Evolutionary conservation across 352 stramenopile genomes (phyloP).

Genomic region (Phytopythium boreale): DNA sequence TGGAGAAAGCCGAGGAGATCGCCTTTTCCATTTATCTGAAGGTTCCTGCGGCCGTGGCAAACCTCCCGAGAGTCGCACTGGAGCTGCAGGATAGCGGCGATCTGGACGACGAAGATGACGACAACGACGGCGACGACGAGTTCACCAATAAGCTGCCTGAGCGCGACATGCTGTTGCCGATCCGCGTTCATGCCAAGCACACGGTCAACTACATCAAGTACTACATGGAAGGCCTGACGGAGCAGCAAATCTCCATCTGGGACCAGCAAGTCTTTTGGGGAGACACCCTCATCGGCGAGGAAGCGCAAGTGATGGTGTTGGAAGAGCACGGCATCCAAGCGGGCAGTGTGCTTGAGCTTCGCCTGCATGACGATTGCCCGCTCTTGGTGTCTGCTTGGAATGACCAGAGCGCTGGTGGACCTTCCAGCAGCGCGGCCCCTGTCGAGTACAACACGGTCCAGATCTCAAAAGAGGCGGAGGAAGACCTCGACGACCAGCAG

Average conservation of each 20-base stretch:
- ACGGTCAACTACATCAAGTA: conserved; percentile 84
- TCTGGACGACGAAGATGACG: conserved; percentile 23
- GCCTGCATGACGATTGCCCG: conserved; percentile 74
- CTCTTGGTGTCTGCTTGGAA: conserved; percentile 67
- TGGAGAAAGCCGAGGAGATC: conserved; percentile 42
- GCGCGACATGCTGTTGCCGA: conserved; percentile 42
- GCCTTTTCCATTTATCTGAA: conserved; percentile 70
- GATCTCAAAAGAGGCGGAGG: conserved; percentile 79
- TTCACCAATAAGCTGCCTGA: conserved; percentile 1
- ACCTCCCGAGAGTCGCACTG: conserved; percentile 58
- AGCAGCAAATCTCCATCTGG: conserved; percentile 78
- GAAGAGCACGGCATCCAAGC: conserved; percentile 69
- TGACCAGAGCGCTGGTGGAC: conserved; percentile 33
- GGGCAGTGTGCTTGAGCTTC: conserved; percentile 62
- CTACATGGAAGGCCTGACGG: conserved; percentile 78
- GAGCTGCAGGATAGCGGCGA: conserved; percentile 59
- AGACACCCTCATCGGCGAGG: conserved; percentile 73
- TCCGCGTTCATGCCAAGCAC: conserved; percentile 57
- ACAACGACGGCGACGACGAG: conserved; percentile 11
- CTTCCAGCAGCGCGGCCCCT: neutral
- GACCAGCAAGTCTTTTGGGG: conserved; percentile 79
- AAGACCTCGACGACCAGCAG: conserved; percentile 70
- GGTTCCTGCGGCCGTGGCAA: conserved; percentile 54
- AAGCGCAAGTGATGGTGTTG: conserved; percentile 67
- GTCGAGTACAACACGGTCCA: conserved; percentile 78